Evolutionary conservation across 2,329 filamentous ascomycete genomes (phyloP), one percentile per base, ranked within the genome.

Genomic region (Colletotrichum cuscutae): DNA sequence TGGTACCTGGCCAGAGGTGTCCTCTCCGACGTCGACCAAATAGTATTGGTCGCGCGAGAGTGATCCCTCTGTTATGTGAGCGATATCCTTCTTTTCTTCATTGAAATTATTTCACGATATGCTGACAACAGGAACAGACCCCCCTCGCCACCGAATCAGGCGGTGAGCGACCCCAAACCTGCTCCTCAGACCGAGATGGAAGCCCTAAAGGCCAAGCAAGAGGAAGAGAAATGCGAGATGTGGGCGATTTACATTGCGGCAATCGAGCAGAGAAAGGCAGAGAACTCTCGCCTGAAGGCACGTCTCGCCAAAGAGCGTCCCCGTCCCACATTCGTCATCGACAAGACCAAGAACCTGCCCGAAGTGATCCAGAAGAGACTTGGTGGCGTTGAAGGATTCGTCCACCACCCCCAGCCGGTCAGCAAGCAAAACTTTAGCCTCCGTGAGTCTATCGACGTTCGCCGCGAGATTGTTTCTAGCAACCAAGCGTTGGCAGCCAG

Each of bases 1-100:
- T 68, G 69, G 65, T 60, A 60, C 69, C 69, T 60, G 65, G 69
- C 69, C 69, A 68, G 69, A 58, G 9, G 30, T 12, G 12, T 26
- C 65, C 57, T 26, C 26, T 53, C 24, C 30, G 57, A 8, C 49
- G 22, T 57, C 26, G 15, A 8, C 58, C 58, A 56, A 35, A 12
- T 71, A 71, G 69, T 28, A 53, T n/a, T 32, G 58, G 69, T 32
- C 61, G 49, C 26, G 19, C 19, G 52, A 42, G 37, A 42, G 13
- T 42, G 15, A 46, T 30, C 22, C 32, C n/a, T 58, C 52, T 58
- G 65, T 63, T 68, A 71, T 68, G 69, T 71, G 58, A 71, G 69
- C 22, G 22, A 62, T 15, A 11, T 11, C 2, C 9, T n/a, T 32
- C 28, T 12, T 19, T n/a, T 32, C 28, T 12, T 19, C 13, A 19